Percentiles rank a stretch among this genome's conserved stretches.
These are phyloP conservation scores for Scheffersomyces stipitis DNA, from an alignment of 805 yeast genomes.

Conservation along the genomic window DNA sequence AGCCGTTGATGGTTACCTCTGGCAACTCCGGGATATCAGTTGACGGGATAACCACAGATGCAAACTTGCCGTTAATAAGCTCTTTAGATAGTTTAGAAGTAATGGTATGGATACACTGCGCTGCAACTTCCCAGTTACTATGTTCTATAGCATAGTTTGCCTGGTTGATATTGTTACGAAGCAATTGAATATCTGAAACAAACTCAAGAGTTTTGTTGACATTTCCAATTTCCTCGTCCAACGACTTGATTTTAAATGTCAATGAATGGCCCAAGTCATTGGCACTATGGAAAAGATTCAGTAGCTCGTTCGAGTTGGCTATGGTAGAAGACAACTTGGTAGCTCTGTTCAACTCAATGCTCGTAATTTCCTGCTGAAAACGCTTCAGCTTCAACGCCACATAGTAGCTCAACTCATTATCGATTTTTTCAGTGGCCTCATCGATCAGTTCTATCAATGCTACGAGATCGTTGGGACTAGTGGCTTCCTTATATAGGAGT, in stretches of 20 bases:
- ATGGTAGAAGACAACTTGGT: slow-evolving; percentile 59
- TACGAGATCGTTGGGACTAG: slow-evolving; percentile 28
- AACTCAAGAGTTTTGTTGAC: slow-evolving; percentile 62
- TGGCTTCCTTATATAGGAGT: slow-evolving; percentile 13
- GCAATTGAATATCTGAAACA: slow-evolving; percentile 62
- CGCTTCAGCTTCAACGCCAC: slow-evolving; percentile 24
- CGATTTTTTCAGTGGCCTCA: slow-evolving; percentile 19
- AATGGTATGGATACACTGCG: slow-evolving; percentile 54
- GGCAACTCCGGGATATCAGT: slow-evolving; percentile 85
- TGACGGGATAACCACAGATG: slow-evolving; percentile 81
- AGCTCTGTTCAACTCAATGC: slow-evolving; percentile 59
- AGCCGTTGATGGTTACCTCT: slow-evolving; percentile 48
- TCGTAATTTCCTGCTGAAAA: slow-evolving; percentile 39
- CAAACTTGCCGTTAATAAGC: slow-evolving; percentile 62
- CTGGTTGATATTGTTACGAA: slow-evolving; percentile 64
- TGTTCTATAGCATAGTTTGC: slow-evolving; percentile 69
- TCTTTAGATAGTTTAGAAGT: slow-evolving; percentile 49
- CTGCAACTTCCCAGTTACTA: slow-evolving; percentile 75
- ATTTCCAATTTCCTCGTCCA: slow-evolving; percentile 69
- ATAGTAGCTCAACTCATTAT: slow-evolving; percentile 25
- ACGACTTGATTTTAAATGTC: slow-evolving; percentile 64
- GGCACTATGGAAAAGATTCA: slow-evolving; percentile 55
- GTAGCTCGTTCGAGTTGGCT: slow-evolving; percentile 54
- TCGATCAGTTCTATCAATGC: slow-evolving; percentile 29
- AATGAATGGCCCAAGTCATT: slow-evolving; percentile 64